phyloP scores from a whole-genome alignment of 2,329 filamentous ascomycete species.

The Hypocrella siamensis region DNA sequence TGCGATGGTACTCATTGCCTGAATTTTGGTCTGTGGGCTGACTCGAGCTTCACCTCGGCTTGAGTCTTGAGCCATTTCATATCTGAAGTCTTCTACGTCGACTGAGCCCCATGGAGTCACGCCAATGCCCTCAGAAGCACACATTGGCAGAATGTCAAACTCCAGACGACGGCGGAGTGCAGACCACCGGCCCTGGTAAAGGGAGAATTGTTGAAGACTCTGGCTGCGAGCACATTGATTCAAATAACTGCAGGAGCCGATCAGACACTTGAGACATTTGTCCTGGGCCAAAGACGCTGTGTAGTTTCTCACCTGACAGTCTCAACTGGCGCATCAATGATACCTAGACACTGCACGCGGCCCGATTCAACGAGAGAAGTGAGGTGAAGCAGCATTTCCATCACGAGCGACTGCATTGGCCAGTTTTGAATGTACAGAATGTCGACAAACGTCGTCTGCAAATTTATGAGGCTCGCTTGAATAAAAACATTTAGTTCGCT shows the following conservation, averaged over 20 bases:
- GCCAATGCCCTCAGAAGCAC: constrained; percentile 29
- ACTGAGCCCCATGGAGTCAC: constrained; percentile 43
- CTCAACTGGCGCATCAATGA: constrained; percentile 57
- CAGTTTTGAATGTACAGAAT: constrained; percentile 50
- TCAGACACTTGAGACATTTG: too few species aligned
- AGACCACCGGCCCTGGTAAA: constrained; percentile 28
- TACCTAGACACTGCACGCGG: constrained; percentile 50
- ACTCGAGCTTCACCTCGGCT: constrained; percentile 36
- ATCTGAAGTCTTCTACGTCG: constrained; percentile 31
- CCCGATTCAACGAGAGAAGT: constrained; percentile 43
- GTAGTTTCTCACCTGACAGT: constrained; percentile 35
- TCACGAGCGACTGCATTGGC: constrained; percentile 51
- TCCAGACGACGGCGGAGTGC: constrained; percentile 23
- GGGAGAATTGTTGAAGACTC: constrained; percentile 51
- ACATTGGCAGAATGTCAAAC: constrained; percentile 28
- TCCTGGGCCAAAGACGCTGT: too few species aligned
- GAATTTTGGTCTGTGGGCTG: too few species aligned
- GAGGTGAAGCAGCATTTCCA: constrained; percentile 53
- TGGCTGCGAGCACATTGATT: constrained; percentile 56
- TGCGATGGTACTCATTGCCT: constrained; percentile 34
- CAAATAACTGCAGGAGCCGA: constrained; percentile 28
- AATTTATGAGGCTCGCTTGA: constrained; percentile 39
- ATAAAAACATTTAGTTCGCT: constrained; percentile 45
- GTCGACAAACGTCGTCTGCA: constrained; percentile 56
- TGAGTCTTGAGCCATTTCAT: constrained; percentile 22